These are phyloP conservation scores for Purshia tridentata DNA, from an alignment of 306 rosid genomes.

Conservation along the genomic window DNA sequence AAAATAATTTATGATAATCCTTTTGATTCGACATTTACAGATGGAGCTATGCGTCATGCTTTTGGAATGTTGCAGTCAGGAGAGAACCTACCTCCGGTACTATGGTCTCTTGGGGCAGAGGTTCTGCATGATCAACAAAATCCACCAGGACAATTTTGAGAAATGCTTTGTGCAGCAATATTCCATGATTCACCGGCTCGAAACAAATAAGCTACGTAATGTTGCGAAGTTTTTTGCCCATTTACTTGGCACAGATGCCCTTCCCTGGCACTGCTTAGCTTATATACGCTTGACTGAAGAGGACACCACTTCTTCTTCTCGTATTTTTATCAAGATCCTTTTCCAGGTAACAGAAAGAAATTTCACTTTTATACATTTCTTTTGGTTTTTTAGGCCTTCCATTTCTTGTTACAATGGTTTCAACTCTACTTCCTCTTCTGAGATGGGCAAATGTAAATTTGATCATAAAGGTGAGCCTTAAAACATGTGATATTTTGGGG, in stretches of 20 bases:
- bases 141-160: slow-evolving; percentile 84
- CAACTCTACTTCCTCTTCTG: background rate
- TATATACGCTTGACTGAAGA: slow-evolving; percentile 85
- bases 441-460: background rate
- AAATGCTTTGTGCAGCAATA: slow-evolving; percentile 92
- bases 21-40: slow-evolving; percentile 39
- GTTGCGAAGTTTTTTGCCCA: slow-evolving; percentile 89
- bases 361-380: background rate
- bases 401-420: background rate
- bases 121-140: slow-evolving; percentile 85
- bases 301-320: slow-evolving; percentile 87
- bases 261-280: slow-evolving; percentile 85
- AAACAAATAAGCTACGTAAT: slow-evolving; percentile 75
- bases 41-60: slow-evolving; percentile 81
- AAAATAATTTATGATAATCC: background rate
- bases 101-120: slow-evolving; percentile 94
- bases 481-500: too few relatives aligned
- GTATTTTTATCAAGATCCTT: slow-evolving; percentile 83
- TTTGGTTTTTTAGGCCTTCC: background rate
- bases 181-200: slow-evolving; percentile 85
- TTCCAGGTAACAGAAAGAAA: slow-evolving; percentile 58
- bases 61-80: slow-evolving; percentile 93
- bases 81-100: slow-evolving; percentile 76
- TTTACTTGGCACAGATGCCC: slow-evolving; percentile 82
- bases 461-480: background rate